These are phyloP conservation scores for Friedmanniomyces simplex DNA, from an alignment of 495 filamentous ascomycete genomes.

Conservation along the genomic window DNA sequence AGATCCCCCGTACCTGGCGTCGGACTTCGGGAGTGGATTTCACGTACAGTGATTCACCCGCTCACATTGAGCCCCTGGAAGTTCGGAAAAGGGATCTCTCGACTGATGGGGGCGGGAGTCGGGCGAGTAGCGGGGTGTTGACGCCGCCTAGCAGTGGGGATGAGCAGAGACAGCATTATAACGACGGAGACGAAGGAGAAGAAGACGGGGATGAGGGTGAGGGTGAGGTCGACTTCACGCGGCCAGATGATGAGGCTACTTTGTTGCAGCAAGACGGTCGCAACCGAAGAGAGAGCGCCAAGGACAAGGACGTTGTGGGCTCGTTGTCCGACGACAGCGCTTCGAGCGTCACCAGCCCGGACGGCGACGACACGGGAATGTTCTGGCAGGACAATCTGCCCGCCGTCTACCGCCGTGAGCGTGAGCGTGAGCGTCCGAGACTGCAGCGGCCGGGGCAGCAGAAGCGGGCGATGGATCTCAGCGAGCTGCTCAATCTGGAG, in stretches of 20 bases:
- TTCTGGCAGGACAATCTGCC: conserved; percentile 30
- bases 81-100: neutral
- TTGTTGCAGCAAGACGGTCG: neutral
- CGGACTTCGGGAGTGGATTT: conserved; percentile 30
- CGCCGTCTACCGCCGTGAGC: conserved; percentile 8
- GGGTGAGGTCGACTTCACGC: conserved; percentile 1
- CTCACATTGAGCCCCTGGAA: neutral
- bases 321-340: no score
- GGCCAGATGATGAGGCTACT: conserved; percentile 15
- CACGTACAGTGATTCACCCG: conserved; percentile 26
- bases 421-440: neutral
- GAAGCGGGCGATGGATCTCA: conserved; percentile 12
- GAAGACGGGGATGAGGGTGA: conserved; percentile 5
- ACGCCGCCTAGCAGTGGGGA: conserved; percentile 15
- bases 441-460: neutral
- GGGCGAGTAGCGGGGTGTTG: conserved; percentile 15
- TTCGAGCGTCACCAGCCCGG: neutral
- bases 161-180: neutral
- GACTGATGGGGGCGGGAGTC: conserved; percentile 6
- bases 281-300: neutral
- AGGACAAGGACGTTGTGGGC: neutral
- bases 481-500: conserved; percentile 9
- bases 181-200: neutral
- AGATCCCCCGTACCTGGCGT: conserved; percentile 38
- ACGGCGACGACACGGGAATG: conserved; percentile 26